These are phyloP conservation scores for Thalia dealbata DNA, from an alignment of 176 grass and related monocot species.

Conservation along the genomic window DNA sequence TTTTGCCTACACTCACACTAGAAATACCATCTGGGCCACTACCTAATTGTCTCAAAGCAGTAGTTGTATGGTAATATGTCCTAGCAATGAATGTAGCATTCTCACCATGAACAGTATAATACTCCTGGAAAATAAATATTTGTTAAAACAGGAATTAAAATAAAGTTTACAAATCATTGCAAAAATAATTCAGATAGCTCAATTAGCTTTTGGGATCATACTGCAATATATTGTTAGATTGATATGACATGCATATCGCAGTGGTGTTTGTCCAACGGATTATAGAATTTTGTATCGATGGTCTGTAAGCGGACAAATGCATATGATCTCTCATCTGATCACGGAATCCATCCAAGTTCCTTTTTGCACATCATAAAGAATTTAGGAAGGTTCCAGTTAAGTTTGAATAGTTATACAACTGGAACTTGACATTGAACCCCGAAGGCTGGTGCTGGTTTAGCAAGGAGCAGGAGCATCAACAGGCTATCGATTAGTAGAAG, in stretches of 20 bases:
- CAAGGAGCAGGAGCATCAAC: neutral
- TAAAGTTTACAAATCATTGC: neutral
- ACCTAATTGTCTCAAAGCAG: constrained; percentile 70
- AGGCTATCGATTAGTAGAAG: no score
- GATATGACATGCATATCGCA: neutral
- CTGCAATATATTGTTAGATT: neutral
- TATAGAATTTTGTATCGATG: neutral
- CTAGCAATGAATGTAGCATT: constrained; percentile 87
- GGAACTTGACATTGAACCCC: neutral
- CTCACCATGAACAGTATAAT: constrained; percentile 89
- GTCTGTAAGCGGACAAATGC: neutral
- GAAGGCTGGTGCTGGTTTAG: neutral
- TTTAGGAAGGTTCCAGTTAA: neutral
- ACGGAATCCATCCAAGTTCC: neutral
- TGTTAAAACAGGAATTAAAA: neutral
- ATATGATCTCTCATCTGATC: neutral
- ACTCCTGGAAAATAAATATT: constrained; percentile 45
- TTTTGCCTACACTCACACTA: constrained; percentile 77
- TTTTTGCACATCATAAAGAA: neutral
- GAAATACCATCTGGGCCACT: constrained; percentile 55
- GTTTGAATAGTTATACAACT: neutral
- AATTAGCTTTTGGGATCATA: neutral
- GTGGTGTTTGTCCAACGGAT: neutral
- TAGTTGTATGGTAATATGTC: constrained; percentile 87
- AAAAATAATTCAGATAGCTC: neutral